A percentile compares a stretch with the other conserved stretches of the same genome.
Conservation (phyloP, 2,329 filamentous ascomycete species). For the Teratosphaeria gauchensis region DNA sequence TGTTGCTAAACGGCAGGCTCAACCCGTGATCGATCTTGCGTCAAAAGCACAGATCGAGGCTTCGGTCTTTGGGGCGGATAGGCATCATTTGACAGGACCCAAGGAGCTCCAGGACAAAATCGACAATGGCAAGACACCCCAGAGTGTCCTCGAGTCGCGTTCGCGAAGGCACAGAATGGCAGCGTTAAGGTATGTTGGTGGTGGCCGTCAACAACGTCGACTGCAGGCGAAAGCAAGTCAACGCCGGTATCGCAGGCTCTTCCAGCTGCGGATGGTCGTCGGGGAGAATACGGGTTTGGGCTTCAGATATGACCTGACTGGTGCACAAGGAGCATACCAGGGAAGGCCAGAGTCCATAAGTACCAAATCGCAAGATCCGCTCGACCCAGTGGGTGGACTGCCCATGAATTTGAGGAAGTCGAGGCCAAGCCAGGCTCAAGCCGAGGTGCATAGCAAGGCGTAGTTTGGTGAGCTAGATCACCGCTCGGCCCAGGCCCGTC, state of each 20-base stretch:
- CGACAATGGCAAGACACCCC: not conserved
- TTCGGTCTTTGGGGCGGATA: not conserved
- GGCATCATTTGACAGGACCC: not conserved
- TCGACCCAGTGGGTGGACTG: not conserved
- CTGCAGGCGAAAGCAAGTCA: not conserved
- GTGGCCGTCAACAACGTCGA: not conserved
- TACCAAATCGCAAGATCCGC: not conserved
- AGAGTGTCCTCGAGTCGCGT: not conserved
- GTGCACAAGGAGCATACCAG: not conserved
- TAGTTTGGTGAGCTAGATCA: not conserved
- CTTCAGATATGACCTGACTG: not conserved
- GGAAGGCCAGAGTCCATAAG: not conserved
- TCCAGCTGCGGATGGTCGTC: not conserved
- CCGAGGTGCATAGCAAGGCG: not conserved
- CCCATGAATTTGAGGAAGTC: not conserved
- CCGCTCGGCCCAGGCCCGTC: not conserved
- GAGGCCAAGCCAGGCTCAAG: not conserved
- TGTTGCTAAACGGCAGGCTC: not conserved
- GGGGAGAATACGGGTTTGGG: not conserved
- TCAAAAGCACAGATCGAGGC: not conserved
- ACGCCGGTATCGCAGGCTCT: not conserved
- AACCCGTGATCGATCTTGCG: not conserved
- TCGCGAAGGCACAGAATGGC: not conserved
- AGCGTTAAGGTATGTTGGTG: not conserved
- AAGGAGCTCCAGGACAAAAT: not conserved